Percentiles rank a stretch among this genome's conserved stretches.
phyloP scores from a whole-genome alignment of 805 yeast species.

The Lachancea meyersii region DNA sequence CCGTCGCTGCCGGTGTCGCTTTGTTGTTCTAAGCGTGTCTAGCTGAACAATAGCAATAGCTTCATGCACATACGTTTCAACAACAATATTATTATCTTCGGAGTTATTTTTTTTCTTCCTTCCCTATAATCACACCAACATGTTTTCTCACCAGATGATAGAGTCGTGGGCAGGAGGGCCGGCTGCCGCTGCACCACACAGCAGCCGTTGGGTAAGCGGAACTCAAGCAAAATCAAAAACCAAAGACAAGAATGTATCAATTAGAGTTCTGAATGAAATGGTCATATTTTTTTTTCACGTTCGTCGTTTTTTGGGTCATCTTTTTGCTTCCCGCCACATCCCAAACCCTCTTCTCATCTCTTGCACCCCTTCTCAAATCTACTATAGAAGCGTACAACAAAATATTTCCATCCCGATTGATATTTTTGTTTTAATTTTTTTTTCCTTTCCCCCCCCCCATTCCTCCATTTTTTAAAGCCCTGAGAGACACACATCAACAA shows the following conservation, averaged over 20 bases:
- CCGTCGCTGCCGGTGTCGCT: constrained; percentile 76
- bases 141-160: neutral
- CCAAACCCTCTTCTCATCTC: neutral
- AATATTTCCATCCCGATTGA: too few species aligned
- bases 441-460: neutral
- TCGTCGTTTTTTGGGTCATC: neutral
- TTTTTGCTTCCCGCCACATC: neutral
- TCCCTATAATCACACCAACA: neutral
- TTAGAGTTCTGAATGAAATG: neutral
- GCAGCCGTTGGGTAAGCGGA: too few species aligned
- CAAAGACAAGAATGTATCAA: too few species aligned
- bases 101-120: neutral
- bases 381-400: too few species aligned
- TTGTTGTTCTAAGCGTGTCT: constrained; percentile 38
- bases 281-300: neutral
- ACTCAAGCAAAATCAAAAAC: too few species aligned
- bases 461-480: neutral
- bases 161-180: neutral
- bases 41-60: too few species aligned
- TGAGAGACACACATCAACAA: neutral
- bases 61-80: neutral
- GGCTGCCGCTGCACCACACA: neutral
- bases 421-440: neutral
- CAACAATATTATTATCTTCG: neutral
- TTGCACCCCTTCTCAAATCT: neutral